Evolutionary conservation across 306 rosid species (phyloP), one percentile per base, ranked within the genome.

Genomic region (Pterocarpus macrocarpus): DNA sequence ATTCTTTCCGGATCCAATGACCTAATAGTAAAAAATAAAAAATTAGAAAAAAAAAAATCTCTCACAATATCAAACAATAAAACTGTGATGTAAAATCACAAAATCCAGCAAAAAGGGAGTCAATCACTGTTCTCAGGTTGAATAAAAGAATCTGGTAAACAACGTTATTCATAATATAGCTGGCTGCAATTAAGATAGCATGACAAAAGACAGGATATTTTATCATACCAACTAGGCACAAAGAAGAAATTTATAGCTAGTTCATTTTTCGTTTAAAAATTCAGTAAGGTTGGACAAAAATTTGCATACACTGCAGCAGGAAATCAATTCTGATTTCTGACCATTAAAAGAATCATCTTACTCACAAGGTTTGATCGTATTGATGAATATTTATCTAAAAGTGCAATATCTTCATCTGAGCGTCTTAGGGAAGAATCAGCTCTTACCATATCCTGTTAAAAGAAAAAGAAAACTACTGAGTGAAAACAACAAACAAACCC

Each of bases 311-410:
- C 5, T 12, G 39, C 43, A 78, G 73, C 11, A 12, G 62, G 44
- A 78, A 44, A 67, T 32, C 64, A 75, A 64, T 64, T 39, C 22
- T 64, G 80, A 57, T 36, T 70, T 36, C 17, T 64, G 80, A 45
- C 47, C 38, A 17, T 5, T 43, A 38, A 30, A 75, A 67, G 39
- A 87, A 70, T 82, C 75, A 80, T 83, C 75, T 73, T 79, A 90
- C 96, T 93, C 80, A 93, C 98, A 68, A 95, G 92, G 81, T 93
- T 95, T 76, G 99, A 91, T 55, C 88, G 91, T 74, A 93, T 86
- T 45, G 80, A 76, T 81, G 99, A 86, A 89, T 87, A 93, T 1
- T 91, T 83, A 81, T 93, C 97, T 63, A 95, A 91, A 74, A 86
- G 84, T 2, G 86, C 90, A 82, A 87, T 75, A 82, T 95, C 99